Evolutionary conservation across 148 eudicot genomes (phyloP).

Genomic region (Rhododendron williamsianum): DNA sequence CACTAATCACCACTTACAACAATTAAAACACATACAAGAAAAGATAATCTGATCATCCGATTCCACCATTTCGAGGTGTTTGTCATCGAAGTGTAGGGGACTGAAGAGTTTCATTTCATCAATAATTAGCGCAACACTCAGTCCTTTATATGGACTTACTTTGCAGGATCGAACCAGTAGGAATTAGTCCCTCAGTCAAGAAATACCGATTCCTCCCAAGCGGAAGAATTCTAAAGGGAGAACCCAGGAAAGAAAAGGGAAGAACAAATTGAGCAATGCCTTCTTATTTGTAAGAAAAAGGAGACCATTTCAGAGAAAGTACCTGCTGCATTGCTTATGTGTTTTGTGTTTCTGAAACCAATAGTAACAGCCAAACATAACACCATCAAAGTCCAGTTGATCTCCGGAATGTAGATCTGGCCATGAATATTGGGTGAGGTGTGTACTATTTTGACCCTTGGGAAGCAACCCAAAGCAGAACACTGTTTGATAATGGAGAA

Average conservation of each 20-base stretch:
- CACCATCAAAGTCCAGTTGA: slow-evolving; percentile 68
- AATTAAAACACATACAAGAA: too few species aligned
- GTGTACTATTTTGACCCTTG: slow-evolving; percentile 57
- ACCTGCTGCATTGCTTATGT: slow-evolving; percentile 75
- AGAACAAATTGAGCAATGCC: neutral
- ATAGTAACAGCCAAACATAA: slow-evolving; percentile 67
- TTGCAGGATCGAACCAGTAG: neutral
- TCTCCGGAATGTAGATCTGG: slow-evolving; percentile 64
- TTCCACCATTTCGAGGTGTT: neutral
- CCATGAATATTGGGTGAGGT: slow-evolving; percentile 63
- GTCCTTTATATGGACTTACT: neutral
- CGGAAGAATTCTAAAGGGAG: neutral
- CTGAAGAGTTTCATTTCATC: neutral
- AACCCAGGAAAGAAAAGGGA: neutral
- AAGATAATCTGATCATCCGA: neutral
- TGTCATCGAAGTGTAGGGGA: neutral
- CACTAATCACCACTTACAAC: neutral
- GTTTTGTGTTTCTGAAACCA: slow-evolving; percentile 70
- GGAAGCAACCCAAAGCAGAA: slow-evolving; percentile 63
- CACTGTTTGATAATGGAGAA: slow-evolving; percentile 74
- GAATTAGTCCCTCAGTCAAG: neutral
- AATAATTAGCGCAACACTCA: neutral
- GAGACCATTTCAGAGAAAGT: neutral
- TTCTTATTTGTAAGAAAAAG: neutral
- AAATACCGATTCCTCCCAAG: neutral